Percentiles rank a stretch among this genome's conserved stretches.
Conservation (phyloP, 768 basidiomycete genomes). For the Amanita fuliginea region DNA sequence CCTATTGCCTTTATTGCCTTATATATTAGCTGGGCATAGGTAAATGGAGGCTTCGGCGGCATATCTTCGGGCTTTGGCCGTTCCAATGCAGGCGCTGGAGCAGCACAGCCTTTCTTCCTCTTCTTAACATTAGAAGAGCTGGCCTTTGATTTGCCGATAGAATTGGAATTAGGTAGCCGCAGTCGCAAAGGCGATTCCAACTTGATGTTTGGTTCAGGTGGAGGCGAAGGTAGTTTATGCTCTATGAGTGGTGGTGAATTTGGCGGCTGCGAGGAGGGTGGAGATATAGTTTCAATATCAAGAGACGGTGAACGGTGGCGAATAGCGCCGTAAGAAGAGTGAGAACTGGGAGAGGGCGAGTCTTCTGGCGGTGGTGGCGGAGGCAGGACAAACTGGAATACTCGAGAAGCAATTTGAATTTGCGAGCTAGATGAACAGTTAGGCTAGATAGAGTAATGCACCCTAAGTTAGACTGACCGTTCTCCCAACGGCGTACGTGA, state of each 20-base stretch:
- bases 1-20: constrained; percentile 74
- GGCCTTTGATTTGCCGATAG: constrained; percentile 36
- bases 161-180: constrained; percentile 53
- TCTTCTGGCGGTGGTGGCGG: constrained; percentile 75
- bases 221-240: constrained; percentile 25
- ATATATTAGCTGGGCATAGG: constrained; percentile 88
- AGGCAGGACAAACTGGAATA: constrained; percentile 94
- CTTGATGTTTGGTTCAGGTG: constrained; percentile 14
- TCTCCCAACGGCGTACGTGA: constrained; percentile 78
- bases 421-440: constrained; percentile 53
- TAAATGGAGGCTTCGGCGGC: constrained; percentile 81
- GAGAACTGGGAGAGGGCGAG: constrained; percentile 71
- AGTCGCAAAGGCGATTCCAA: constrained; percentile 27
- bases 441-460: constrained; percentile 1
- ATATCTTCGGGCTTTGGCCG: constrained; percentile 60
- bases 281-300: constrained; percentile 72
- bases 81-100: constrained; percentile 22
- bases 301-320: constrained; percentile 70
- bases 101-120: constrained; percentile 54
- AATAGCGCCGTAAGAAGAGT: constrained; percentile 41
- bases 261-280: constrained; percentile 72
- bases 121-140: constrained; percentile 40
- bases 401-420: constrained; percentile 94
- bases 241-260: constrained; percentile 50
- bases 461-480: constrained; percentile 38